Percentiles rank a stretch among this genome's conserved stretches.
Evolutionary conservation across 257 asterid genomes (phyloP).

Genomic region (Solanum chiquidenum): DNA sequence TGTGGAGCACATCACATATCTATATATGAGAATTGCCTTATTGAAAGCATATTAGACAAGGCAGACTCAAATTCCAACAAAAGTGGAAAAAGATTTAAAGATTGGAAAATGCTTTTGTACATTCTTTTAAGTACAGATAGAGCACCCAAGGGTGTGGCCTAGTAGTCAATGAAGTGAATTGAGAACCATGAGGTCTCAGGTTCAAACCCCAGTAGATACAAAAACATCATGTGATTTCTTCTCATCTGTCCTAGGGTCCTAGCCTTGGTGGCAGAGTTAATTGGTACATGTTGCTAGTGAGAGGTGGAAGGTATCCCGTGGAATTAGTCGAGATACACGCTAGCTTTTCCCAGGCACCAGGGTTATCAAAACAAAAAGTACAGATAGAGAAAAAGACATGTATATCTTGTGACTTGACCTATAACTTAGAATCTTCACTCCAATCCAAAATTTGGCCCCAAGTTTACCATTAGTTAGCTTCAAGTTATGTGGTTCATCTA

Average conservation of each 20-base stretch:
- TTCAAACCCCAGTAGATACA: background rate
- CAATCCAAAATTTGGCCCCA: background rate
- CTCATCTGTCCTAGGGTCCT: background rate
- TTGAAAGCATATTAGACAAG: background rate
- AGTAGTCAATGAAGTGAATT: background rate
- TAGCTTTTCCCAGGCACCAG: background rate
- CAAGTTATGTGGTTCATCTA: background rate
- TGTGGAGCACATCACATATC: background rate
- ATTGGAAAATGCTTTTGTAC: background rate
- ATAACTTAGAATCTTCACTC: background rate
- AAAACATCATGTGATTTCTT: background rate
- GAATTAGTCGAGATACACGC: background rate
- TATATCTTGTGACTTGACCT: background rate
- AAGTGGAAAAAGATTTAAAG: background rate
- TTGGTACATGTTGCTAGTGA: background rate
- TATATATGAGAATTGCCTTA: background rate
- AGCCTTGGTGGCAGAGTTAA: background rate
- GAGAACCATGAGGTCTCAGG: background rate
- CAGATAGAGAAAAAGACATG: background rate
- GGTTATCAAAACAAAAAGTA: background rate
- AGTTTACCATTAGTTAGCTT: background rate
- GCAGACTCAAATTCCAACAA: background rate
- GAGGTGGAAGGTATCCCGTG: background rate
- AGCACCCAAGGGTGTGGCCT: background rate
- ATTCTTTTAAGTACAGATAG: background rate